A percentile compares a stretch with the other conserved stretches of the same genome.
These are phyloP conservation scores for Melampsora americana DNA, from an alignment of 1,284 basidiomycete genomes.

Conservation along the genomic window DNA sequence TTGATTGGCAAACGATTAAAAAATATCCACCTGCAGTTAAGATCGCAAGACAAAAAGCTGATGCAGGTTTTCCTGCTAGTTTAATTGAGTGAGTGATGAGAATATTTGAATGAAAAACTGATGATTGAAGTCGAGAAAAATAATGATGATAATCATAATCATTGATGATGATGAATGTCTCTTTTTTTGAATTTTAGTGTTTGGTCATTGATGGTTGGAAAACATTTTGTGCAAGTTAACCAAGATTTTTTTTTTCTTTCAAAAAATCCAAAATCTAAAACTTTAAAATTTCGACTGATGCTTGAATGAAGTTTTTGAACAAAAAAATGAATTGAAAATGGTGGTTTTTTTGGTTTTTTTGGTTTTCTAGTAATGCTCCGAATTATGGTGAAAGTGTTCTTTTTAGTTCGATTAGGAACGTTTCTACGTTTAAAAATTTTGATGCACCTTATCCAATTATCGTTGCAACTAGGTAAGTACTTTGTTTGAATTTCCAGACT, in stretches of 20 bases:
- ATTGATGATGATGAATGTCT: not conserved
- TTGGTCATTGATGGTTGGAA: constrained; percentile 40
- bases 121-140: not conserved
- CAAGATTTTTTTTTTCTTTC: not conserved
- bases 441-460: constrained; percentile 40
- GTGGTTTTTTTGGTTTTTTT: too few species aligned
- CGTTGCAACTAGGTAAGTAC: constrained; percentile 23
- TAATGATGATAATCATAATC: not conserved
- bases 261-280: not conserved
- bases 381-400: constrained; percentile 41
- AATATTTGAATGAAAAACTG: not conserved
- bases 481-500: too few species aligned
- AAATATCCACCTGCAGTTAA: constrained; percentile 40
- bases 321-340: too few species aligned
- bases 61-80: constrained; percentile 42
- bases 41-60: constrained; percentile 34
- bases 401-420: constrained; percentile 34
- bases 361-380: constrained; percentile 18
- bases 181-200: constrained; percentile 25
- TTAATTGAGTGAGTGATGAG: constrained; percentile 24
- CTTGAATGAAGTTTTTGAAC: too few species aligned
- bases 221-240: constrained; percentile 32
- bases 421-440: constrained; percentile 32
- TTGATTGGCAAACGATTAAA: constrained; percentile 38
- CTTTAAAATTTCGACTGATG: too few species aligned